Evolutionary conservation across 2,329 filamentous ascomycete genomes (phyloP).

Genomic region (Neoscytalidium dimidiatum): DNA sequence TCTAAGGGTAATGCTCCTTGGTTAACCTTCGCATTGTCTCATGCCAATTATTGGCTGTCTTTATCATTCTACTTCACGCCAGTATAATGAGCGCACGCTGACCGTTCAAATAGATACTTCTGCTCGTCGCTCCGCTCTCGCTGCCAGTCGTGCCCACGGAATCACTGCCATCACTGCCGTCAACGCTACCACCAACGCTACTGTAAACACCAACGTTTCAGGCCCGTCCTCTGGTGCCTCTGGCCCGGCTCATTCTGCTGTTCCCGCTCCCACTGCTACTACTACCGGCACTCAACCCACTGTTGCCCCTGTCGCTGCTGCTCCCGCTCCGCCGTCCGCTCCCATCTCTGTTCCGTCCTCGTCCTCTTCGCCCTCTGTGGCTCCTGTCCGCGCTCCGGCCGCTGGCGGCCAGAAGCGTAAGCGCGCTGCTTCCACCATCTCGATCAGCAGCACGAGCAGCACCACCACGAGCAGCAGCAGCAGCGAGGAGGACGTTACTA

Average conservation of each 20-base stretch:
- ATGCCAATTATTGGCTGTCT: not conserved
- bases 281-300: no score
- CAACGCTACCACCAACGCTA: not conserved
- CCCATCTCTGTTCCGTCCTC: not conserved
- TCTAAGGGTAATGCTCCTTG: not conserved
- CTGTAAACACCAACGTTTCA: not conserved
- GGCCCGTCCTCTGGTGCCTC: not conserved
- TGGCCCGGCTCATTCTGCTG: not conserved
- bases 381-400: not conserved
- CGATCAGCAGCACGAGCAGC: not conserved
- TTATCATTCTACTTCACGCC: not conserved
- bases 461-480: not conserved
- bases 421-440: not conserved
- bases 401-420: not conserved
- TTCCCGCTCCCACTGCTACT: not conserved
- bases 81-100: not conserved
- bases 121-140: conserved; percentile 1
- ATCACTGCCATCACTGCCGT: no score
- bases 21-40: not conserved
- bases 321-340: not conserved
- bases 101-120: not conserved
- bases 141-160: no score
- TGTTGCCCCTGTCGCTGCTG: not conserved
- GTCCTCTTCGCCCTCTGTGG: not conserved
- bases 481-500: no score